phyloP scores from a whole-genome alignment of 768 basidiomycete genomes.

The Russula dissimulans region DNA sequence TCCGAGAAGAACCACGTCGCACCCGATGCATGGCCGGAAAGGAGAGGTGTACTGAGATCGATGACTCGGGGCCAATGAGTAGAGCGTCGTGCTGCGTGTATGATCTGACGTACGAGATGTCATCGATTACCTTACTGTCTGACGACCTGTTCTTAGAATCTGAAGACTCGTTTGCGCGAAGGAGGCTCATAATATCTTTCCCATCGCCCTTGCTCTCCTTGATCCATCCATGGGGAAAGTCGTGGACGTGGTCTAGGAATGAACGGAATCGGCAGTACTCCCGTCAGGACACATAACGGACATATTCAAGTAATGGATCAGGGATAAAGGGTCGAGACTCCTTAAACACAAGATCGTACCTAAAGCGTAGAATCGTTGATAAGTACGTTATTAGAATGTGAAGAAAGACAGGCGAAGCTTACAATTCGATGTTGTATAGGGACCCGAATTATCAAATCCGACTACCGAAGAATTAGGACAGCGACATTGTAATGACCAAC shows the following conservation, averaged over 20 bases:
- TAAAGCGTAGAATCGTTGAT: not conserved
- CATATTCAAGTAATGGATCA: not conserved
- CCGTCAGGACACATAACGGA: not conserved
- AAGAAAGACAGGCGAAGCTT: not conserved
- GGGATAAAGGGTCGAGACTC: not conserved
- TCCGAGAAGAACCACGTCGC: not conserved
- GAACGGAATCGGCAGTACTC: not conserved
- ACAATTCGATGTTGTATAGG: constrained; percentile 11
- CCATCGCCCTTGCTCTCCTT: too few relatives aligned
- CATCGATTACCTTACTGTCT: too few relatives aligned
- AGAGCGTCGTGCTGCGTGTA: not conserved
- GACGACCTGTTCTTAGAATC: too few relatives aligned
- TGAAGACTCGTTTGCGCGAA: too few relatives aligned
- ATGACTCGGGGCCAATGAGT: not conserved
- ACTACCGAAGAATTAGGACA: not conserved
- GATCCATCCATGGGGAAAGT: not conserved
- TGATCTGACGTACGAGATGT: too few relatives aligned
- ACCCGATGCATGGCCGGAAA: not conserved
- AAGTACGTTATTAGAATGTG: not conserved
- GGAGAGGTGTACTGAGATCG: not conserved
- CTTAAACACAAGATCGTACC: not conserved
- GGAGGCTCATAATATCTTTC: too few relatives aligned
- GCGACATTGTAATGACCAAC: not conserved
- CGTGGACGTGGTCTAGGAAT: not conserved
- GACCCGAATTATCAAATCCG: not conserved